Evolutionary conservation across 495 filamentous ascomycete species (phyloP).

Genomic region (Podospora didyma): DNA sequence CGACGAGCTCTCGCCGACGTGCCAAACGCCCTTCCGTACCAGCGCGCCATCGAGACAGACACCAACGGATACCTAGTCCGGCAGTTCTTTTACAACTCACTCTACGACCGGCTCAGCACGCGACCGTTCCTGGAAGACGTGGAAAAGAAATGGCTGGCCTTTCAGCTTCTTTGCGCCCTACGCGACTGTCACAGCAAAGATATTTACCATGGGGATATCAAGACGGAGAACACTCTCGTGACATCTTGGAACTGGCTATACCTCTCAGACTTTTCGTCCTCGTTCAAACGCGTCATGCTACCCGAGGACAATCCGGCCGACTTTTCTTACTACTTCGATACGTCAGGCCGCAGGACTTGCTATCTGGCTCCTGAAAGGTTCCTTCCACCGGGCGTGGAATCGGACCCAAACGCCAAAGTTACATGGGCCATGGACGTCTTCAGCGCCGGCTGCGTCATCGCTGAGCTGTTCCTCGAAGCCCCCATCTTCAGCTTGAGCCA

Average conservation of each 20-base stretch:
- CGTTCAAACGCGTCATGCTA: constrained; percentile 91
- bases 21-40: constrained; percentile 87
- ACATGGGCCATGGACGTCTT: constrained; percentile 99
- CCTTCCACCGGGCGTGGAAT: constrained; percentile 61
- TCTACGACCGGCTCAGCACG: constrained; percentile 96
- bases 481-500: constrained; percentile 91
- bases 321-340: constrained; percentile 97
- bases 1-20: constrained; percentile 73
- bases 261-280: constrained; percentile 89
- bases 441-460: constrained; percentile 94
- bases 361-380: constrained; percentile 96
- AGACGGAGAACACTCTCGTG: constrained; percentile 92
- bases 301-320: constrained; percentile 97
- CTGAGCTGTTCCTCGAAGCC: constrained; percentile 92
- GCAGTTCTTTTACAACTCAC: constrained; percentile 91
- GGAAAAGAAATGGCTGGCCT: constrained; percentile 98
- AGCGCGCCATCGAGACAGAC: constrained; percentile 83
- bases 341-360: constrained; percentile 86
- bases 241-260: constrained; percentile 99
- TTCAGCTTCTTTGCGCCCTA: constrained; percentile 88
- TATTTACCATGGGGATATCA: constrained; percentile 96
- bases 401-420: constrained; percentile 52
- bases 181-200: constrained; percentile 89
- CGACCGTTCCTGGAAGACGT: constrained; percentile 96
- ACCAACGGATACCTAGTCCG: constrained; percentile 92